These are phyloP conservation scores for Eurotiales sp. DNA, from an alignment of 2,329 filamentous ascomycete species.

Conservation along the genomic window DNA sequence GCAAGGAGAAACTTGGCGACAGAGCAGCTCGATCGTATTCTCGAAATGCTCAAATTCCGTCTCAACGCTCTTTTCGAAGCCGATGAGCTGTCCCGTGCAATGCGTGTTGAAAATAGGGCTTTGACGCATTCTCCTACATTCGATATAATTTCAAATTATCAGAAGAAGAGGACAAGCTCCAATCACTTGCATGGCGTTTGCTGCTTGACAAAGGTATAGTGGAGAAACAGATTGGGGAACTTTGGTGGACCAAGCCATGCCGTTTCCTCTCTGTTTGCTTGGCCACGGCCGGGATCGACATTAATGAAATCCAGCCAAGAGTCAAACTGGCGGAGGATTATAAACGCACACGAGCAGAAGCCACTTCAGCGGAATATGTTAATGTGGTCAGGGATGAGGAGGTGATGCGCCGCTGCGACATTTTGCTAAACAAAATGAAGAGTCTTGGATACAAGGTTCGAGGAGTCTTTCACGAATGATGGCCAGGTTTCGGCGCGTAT, in stretches of 20 bases:
- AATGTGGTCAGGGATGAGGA: neutral
- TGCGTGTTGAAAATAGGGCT: neutral
- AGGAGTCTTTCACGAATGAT: neutral
- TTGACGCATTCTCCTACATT: neutral
- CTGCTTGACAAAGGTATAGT: neutral
- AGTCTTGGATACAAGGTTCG: neutral
- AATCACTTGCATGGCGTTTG: neutral
- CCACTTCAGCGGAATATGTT: neutral
- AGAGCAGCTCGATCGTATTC: neutral
- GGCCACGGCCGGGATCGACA: neutral
- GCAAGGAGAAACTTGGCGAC: neutral
- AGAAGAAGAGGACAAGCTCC: neutral
- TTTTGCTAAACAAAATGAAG: neutral
- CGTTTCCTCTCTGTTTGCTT: neutral
- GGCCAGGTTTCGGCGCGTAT: constrained; percentile 4
- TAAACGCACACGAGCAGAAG: neutral
- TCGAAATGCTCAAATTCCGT: neutral
- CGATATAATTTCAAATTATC: neutral
- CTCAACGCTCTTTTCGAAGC: neutral
- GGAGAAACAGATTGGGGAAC: neutral
- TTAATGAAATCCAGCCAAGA: neutral
- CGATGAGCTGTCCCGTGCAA: neutral
- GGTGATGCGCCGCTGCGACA: neutral
- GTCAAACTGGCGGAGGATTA: neutral
- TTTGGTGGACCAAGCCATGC: neutral